Conservation (phyloP, 1,284 basidiomycete species). For the Violaceomyces palustris region DNA sequence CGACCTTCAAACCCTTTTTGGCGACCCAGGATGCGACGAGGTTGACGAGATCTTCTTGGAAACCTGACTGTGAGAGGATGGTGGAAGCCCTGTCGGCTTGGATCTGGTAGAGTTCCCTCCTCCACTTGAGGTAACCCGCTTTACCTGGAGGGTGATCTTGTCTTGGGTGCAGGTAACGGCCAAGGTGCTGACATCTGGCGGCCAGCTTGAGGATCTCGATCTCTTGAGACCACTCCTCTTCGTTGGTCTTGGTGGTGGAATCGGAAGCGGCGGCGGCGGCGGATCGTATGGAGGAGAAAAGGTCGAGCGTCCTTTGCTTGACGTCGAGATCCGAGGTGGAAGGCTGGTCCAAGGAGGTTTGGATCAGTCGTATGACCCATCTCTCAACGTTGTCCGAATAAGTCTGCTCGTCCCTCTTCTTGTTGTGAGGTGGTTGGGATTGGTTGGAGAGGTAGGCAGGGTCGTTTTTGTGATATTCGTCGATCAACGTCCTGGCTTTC, state of each 20-base stretch:
- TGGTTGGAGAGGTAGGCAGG: conserved; percentile 19
- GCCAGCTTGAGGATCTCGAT: conserved; percentile 36
- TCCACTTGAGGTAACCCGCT: conserved; percentile 48
- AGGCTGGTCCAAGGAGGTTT: not conserved
- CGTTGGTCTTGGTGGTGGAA: conserved; percentile 8
- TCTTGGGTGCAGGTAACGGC: conserved; percentile 42
- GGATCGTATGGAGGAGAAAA: conserved; percentile 10
- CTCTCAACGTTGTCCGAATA: conserved; percentile 47
- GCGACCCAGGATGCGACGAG: conserved; percentile 40
- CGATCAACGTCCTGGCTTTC: conserved; percentile 26
- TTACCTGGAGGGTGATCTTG: conserved; percentile 45
- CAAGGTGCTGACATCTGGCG: conserved; percentile 48
- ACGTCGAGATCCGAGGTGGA: not conserved
- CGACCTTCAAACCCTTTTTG: conserved; percentile 42
- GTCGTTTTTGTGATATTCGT: conserved; percentile 28
- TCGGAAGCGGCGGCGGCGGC: conserved; percentile 6
- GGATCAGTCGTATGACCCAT: conserved; percentile 7
- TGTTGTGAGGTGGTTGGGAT: not conserved
- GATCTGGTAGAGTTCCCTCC: conserved; percentile 39
- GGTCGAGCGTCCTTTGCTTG: conserved; percentile 5
- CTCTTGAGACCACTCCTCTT: conserved; percentile 5
- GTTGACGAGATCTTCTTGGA: conserved; percentile 21
- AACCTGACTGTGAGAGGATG: conserved; percentile 26
- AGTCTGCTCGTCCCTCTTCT: not conserved
- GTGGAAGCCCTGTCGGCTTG: conserved; percentile 38